Evolutionary conservation across 768 basidiomycete genomes (phyloP).

Genomic region (Tephrocybe rancida): DNA sequence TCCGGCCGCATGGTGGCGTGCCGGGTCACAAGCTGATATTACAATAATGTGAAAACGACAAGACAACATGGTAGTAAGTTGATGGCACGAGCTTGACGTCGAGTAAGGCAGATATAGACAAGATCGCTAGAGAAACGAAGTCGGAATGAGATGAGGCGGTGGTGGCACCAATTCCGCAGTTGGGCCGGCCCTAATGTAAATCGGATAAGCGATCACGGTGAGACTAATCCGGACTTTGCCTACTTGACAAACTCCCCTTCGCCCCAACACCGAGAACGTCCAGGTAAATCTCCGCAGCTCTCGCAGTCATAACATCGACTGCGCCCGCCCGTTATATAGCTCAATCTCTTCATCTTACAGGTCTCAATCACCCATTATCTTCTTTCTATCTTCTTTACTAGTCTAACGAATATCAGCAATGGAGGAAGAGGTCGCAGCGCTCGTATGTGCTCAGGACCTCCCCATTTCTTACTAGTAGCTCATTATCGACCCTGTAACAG

Average conservation of each 20-base stretch:
- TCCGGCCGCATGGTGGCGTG: neutral
- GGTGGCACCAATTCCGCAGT: no score
- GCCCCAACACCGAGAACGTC: constrained; percentile 26
- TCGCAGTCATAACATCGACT: constrained; percentile 20
- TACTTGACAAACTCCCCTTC: constrained; percentile 24
- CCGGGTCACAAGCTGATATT: neutral
- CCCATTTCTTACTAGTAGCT: neutral
- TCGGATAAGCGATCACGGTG: constrained; percentile 31
- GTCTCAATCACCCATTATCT: constrained; percentile 14
- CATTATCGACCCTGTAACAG: constrained; percentile 33
- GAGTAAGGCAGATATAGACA: no score
- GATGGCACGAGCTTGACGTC: neutral
- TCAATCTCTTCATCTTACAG: constrained; percentile 12
- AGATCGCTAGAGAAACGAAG: no score
- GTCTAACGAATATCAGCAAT: constrained; percentile 39
- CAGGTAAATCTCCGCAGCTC: constrained; percentile 22
- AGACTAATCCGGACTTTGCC: constrained; percentile 19
- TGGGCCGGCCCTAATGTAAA: constrained; percentile 34
- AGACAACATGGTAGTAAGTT: neutral
- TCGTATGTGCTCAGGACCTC: constrained; percentile 40
- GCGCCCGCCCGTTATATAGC: constrained; percentile 18
- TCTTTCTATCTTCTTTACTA: constrained; percentile 22
- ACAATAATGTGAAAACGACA: neutral
- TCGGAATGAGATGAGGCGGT: no score
- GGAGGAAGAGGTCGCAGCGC: constrained; percentile 52